Conservation (phyloP, 192 early-diverging fungal genomes). For the Coemansia sp. region DNA sequence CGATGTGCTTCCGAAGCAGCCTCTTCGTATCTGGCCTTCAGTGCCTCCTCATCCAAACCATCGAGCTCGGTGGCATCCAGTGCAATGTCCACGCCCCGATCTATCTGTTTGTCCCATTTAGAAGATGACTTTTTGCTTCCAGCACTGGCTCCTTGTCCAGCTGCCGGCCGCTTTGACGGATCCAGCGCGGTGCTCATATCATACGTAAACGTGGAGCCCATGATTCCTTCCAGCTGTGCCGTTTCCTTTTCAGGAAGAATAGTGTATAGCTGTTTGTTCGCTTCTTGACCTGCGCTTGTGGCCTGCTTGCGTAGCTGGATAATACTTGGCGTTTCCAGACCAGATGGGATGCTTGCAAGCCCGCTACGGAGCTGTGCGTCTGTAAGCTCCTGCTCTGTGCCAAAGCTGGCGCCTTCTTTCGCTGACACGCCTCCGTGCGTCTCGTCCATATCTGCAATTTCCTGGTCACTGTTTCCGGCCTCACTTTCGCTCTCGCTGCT, state of each 20-base stretch:
- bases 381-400: slow-evolving; percentile 14
- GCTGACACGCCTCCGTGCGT: slow-evolving; percentile 14
- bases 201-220: slow-evolving; percentile 94
- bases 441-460: slow-evolving; percentile 34
- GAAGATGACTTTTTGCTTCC: slow-evolving; percentile 5
- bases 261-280: slow-evolving; percentile 73
- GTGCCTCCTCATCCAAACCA: slow-evolving; percentile 70
- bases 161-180: slow-evolving; percentile 50
- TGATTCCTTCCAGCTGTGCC: slow-evolving; percentile 73
- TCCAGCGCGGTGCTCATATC: slow-evolving; percentile 61
- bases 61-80: slow-evolving; percentile 91
- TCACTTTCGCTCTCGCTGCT: slow-evolving; percentile 53
- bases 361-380: slow-evolving; percentile 66
- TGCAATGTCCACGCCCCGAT: slow-evolving; percentile 73
- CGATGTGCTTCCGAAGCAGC: slow-evolving; percentile 49
- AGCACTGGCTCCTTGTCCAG: neutral
- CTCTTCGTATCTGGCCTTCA: slow-evolving; percentile 79
- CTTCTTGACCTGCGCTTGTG: slow-evolving; percentile 29
- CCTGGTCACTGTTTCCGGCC: slow-evolving; percentile 42
- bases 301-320: slow-evolving; percentile 87
- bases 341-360: slow-evolving; percentile 57
- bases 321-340: slow-evolving; percentile 85
- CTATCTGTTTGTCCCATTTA: slow-evolving; percentile 59
- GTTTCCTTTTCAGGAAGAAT: slow-evolving; percentile 77
- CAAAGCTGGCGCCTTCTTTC: slow-evolving; percentile 56